Base-by-base conservation (phyloP, 2,329 filamentous ascomycete genomes). In the Fusarium nygamai region DNA sequence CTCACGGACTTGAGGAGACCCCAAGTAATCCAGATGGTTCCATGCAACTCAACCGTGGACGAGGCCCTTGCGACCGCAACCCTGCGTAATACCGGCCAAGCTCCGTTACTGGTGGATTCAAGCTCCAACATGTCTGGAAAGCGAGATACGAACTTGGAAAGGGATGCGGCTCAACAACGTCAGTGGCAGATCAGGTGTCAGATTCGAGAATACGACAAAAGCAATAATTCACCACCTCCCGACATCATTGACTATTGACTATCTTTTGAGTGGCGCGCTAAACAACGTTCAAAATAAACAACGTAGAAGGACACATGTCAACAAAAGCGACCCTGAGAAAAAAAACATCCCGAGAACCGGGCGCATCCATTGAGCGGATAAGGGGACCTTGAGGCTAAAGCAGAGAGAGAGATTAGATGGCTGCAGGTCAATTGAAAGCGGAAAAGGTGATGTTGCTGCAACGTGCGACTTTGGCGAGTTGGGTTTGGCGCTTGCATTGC, bases 111-210 rank as follows among this genome's bases (percentile, higher is more conserved):
- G 72, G 65, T 66, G 69, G 73, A 71, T 60, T 60, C 69, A 47
- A 48, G 33, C 27, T 29, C 53, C 29, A 60, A 50, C 53, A 50
- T 44, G 53, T 48, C 31, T 22, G 51, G 50, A 51, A 51, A 59
- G 57, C 51, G 47, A 64, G 41, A 38, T 34, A 54, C 51, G 14
- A 58, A 53, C 48, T 53, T 34, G 31, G 31, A 34, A 53, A 65
- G 48, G 57, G 48, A 58, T 74, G 72, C 72, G 72, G 72, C 72
- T 74, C 72, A 74, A 74, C 63, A 68, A 72, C 68, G 60, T 75
- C 72, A 69, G 71, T 60, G 60, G 60, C 56, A 71, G 62, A 61
- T 53, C 60, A 51, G 58, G 62, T 69, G 54, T 72, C 69, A 56
- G 56, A 41, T 51, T 43, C 19, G 31, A 71, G 46, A 60, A 38